Evolutionary conservation across 768 basidiomycete species (phyloP), one percentile per base, ranked within the genome.

Genomic region (Favolaschia claudopus): DNA sequence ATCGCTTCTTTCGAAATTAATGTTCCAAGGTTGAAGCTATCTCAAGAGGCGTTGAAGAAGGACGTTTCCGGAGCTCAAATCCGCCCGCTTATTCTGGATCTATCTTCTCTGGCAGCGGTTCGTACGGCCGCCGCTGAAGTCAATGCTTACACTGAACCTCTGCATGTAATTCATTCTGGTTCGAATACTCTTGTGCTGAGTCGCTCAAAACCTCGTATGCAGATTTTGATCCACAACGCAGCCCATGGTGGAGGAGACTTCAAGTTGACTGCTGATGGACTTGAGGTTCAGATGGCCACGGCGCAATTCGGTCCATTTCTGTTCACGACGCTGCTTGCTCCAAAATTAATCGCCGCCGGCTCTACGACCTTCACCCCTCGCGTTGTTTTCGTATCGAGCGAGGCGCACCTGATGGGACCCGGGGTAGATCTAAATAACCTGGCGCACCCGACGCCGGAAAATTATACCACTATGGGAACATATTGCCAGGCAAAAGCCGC

Each of bases 201-300:
- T 29, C 4, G 17, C 15, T 10, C 28, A 28, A 17, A 13, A n/a
- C n/a, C 33, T n/a, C n/a, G n/a, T n/a, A n/a, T n/a, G n/a, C n/a
- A 57, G 55, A 38, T 57, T 12, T 37, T 57, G 37, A 43, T 57
- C 33, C 46, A 57, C 47, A 57, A 57, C n/a, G 55, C 55, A 4
- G 47, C 47, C 17, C 37, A 28, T 24, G 12, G 29, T 14, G 42
- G 29, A 12, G 55, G 46, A 7, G 9, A 28, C 4, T 57, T 49
- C 37, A 39, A 22, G 22, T 36, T 57, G n/a, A 57, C 36, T 15
- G 39, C 29, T 7, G 55, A 57, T 19, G 32, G 27, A 7, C 31
- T 57, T 13, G 55, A 57, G 47, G 32, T 22, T 20, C 55, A 57
- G 40, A 48, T 57, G 7, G 27, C 37, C 10, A 32, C 39, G 5